Evolutionary conservation across 2,329 filamentous ascomycete genomes (phyloP).

Genomic region (Pseudogymnoascus pannorum): DNA sequence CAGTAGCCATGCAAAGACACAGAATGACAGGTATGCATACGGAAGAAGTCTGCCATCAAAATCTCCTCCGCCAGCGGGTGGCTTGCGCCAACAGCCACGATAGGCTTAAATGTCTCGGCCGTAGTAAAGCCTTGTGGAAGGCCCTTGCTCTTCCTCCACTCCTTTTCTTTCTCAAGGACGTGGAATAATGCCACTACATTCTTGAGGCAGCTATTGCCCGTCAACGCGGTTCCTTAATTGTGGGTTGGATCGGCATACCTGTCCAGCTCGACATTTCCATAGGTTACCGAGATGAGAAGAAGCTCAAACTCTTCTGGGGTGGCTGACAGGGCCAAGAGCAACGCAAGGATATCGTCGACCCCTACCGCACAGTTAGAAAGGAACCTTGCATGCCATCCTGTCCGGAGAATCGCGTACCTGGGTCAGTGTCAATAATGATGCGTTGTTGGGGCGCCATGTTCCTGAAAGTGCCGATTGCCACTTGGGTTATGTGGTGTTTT

Average conservation of each 20-base stretch:
- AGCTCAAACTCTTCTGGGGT: constrained; percentile 80
- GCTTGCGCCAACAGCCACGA: constrained; percentile 80
- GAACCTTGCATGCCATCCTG: not conserved
- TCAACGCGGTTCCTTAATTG: constrained; percentile 6
- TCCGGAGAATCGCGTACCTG: constrained; percentile 44
- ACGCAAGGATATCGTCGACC: constrained; percentile 83
- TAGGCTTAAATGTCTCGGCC: constrained; percentile 65
- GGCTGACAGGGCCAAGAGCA: constrained; percentile 78
- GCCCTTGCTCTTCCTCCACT: constrained; percentile 69
- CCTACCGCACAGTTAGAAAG: constrained; percentile 40
- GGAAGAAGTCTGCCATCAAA: constrained; percentile 79
- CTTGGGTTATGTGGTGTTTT: not conserved
- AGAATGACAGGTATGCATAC: constrained; percentile 42
- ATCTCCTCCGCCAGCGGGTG: constrained; percentile 78
- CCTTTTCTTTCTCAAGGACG: constrained; percentile 79
- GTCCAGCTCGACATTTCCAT: constrained; percentile 84
- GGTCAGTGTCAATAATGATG: constrained; percentile 95
- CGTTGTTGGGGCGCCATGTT: constrained; percentile 60
- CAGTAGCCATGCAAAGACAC: constrained; percentile 5
- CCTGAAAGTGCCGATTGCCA: not conserved
- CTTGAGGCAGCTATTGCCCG: constrained; percentile 59
- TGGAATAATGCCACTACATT: constrained; percentile 90
- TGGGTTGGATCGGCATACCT: constrained; percentile 45
- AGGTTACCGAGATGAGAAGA: constrained; percentile 78
- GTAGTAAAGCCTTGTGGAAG: constrained; percentile 63